Conservation (phyloP, 1,284 basidiomycete genomes). For the Thelephora terrestris region DNA sequence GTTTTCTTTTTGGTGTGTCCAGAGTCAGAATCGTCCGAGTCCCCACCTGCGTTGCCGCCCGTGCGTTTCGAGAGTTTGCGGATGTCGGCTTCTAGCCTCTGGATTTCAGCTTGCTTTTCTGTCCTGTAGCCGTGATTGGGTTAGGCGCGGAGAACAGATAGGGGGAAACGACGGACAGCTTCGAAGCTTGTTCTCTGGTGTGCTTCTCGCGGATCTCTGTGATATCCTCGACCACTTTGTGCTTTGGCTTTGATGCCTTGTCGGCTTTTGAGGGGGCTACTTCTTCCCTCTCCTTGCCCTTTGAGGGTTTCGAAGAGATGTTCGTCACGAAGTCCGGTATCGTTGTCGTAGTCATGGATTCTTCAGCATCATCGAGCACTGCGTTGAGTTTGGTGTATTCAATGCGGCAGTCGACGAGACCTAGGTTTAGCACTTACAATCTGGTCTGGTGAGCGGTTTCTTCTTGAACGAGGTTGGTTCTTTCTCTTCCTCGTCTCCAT, state of each 20-base stretch:
- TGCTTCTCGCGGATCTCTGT: constrained; percentile 67
- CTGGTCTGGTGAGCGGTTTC: constrained; percentile 72
- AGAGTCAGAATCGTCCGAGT: constrained; percentile 43
- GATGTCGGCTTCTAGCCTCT: constrained; percentile 81
- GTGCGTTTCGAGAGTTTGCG: constrained; percentile 56
- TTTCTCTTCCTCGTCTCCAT: constrained; percentile 57
- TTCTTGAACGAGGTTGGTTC: constrained; percentile 50
- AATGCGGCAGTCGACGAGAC: not conserved
- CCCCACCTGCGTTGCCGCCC: constrained; percentile 19
- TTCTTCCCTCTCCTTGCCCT: constrained; percentile 12
- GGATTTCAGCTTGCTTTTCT: constrained; percentile 69
- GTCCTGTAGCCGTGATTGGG: constrained; percentile 30
- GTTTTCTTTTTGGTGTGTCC: constrained; percentile 46
- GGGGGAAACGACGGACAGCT: constrained; percentile 31
- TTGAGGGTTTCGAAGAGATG: constrained; percentile 13
- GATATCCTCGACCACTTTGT: constrained; percentile 32
- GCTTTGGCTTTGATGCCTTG: constrained; percentile 23
- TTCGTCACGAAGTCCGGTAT: constrained; percentile 17
- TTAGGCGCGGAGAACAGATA: constrained; percentile 1
- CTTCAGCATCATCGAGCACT: constrained; percentile 44
- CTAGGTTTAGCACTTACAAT: constrained; percentile 44
- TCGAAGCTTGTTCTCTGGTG: constrained; percentile 52
- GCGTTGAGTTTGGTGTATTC: not conserved
- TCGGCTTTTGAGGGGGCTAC: constrained; percentile 10
- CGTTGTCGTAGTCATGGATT: constrained; percentile 11